A percentile compares a stretch with the other conserved stretches of the same genome.
Conservation (phyloP, 495 filamentous ascomycete genomes). For the Staphylotrichum tortipilum region DNA sequence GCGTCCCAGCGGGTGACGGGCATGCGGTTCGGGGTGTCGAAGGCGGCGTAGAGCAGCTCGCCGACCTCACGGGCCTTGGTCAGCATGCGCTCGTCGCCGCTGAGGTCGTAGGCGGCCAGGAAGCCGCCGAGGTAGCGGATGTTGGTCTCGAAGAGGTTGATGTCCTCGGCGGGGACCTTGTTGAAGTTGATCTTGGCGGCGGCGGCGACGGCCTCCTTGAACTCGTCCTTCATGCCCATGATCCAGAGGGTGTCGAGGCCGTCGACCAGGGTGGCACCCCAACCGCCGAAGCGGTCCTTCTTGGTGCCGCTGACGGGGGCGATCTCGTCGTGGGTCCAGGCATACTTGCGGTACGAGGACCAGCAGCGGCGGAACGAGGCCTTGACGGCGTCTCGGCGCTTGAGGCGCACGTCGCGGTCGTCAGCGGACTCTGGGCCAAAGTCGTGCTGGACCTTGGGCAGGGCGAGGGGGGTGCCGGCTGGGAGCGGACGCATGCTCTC, state of each 20-base stretch:
- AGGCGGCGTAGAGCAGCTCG: slow-evolving; percentile 75
- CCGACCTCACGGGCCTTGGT: slow-evolving; percentile 75
- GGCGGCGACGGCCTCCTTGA: slow-evolving; percentile 72
- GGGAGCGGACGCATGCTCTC: slow-evolving; percentile 62
- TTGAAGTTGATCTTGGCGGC: slow-evolving; percentile 78
- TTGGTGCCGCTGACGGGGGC: slow-evolving; percentile 47
- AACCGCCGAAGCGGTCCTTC: slow-evolving; percentile 76
- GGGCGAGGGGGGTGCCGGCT: slow-evolving; percentile 49
- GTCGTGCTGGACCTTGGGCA: slow-evolving; percentile 64
- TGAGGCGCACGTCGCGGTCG: slow-evolving; percentile 33
- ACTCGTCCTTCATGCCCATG: slow-evolving; percentile 85
- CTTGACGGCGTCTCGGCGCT: slow-evolving; percentile 45
- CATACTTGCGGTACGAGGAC: slow-evolving; percentile 64
- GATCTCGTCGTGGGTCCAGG: slow-evolving; percentile 74
- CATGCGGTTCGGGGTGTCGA: slow-evolving; percentile 91
- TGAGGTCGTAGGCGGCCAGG: slow-evolving; percentile 67
- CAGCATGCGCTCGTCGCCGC: slow-evolving; percentile 57
- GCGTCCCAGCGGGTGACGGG: slow-evolving; percentile 62
- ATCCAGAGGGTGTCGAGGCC: slow-evolving; percentile 90
- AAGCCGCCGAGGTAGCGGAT: slow-evolving; percentile 76
- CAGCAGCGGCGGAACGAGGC: slow-evolving; percentile 64
- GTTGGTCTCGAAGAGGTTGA: slow-evolving; percentile 73
- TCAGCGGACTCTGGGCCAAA: slow-evolving; percentile 24
- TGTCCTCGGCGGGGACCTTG: slow-evolving; percentile 44
- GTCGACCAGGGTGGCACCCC: slow-evolving; percentile 91